Base-by-base conservation (phyloP, 768 basidiomycete species). In the Gelatoporia subvermispora region DNA sequence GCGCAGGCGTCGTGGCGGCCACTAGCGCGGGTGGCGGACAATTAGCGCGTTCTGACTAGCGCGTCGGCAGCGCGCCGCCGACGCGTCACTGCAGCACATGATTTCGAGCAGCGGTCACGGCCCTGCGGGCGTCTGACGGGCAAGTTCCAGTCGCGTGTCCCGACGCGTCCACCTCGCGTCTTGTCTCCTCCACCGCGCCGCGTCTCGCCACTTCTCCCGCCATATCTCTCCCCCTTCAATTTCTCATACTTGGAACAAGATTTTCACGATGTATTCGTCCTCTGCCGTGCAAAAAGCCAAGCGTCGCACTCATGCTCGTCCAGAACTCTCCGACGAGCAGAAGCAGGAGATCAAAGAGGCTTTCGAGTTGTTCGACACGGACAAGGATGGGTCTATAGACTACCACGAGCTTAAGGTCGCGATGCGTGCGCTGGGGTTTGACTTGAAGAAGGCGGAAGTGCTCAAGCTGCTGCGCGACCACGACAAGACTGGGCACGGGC, bases 381-480 rank as follows among this genome's bases (percentile, higher is more conserved):
- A 99, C 77, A 96, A 97, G 74, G 96, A 99, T 62, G 91, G 91
- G 28, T 83, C 79, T 44, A 75, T 98, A 48, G 96, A 97, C 71
- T 98, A 98, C 69, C 96, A 99, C 71, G 96, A 99, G 65, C 79
- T 98, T 60, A 99, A 98, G 68, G 96, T 99, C 60, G 93, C 95
- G 44, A 94, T 99, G 91, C 80, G 96, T 39, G 96, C 96, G 1
- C 71, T 99, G 50, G 96, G 96, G 1, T 98, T 98, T 65, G 96
- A 98, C 66, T 66, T 96, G 71, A 98, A 98, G 76, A 99, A 98
- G 72, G 92, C 92, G 0, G 96, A 99, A 67, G 94, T 99, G 37
- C 72, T 99, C 57, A 98, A 97, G 67, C 77, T 97, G 23, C 73
- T 99, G 45, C 74, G 93, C 23, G 95, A 97, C 61, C 84, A 93